These are phyloP conservation scores for Lactifluus echinatus DNA, from an alignment of 768 basidiomycete genomes.

Conservation along the genomic window DNA sequence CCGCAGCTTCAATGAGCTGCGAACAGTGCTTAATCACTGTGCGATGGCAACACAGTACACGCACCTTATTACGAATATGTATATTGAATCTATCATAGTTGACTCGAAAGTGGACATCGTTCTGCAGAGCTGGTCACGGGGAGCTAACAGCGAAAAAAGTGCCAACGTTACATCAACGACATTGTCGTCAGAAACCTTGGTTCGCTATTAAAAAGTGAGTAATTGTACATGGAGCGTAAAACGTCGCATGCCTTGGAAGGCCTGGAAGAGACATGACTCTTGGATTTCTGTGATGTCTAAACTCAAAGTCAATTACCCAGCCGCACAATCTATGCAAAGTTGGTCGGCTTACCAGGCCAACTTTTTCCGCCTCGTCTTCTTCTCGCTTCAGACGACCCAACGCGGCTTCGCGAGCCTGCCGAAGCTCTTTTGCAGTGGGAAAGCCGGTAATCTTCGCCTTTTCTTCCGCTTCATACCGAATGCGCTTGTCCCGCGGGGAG, in stretches of 20 bases:
- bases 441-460: conserved; percentile 65
- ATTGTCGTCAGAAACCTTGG: conserved; percentile 43
- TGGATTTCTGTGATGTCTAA: conserved; percentile 48
- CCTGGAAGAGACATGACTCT: conserved; percentile 39
- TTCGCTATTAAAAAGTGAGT: conserved; percentile 28
- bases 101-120: conserved; percentile 70
- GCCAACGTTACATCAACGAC: conserved; percentile 49
- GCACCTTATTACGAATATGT: conserved; percentile 78
- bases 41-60: conserved; percentile 21
- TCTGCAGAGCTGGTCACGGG: conserved; percentile 32
- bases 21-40: conserved; percentile 13
- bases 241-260: conserved; percentile 43
- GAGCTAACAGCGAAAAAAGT: background rate
- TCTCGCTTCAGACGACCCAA: conserved; percentile 54
- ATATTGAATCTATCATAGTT: conserved; percentile 86
- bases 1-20: conserved; percentile 73
- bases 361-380: conserved; percentile 64
- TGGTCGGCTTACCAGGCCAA: conserved; percentile 52
- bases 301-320: conserved; percentile 8
- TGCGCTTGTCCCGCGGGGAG: conserved; percentile 72
- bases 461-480: conserved; percentile 74
- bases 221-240: background rate
- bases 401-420: conserved; percentile 61
- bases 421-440: conserved; percentile 72
- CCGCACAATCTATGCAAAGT: background rate